Evolutionary conservation across 148 eudicot species (phyloP), one percentile per base, ranked within the genome.

Genomic region (Suaeda aralocaspica): DNA sequence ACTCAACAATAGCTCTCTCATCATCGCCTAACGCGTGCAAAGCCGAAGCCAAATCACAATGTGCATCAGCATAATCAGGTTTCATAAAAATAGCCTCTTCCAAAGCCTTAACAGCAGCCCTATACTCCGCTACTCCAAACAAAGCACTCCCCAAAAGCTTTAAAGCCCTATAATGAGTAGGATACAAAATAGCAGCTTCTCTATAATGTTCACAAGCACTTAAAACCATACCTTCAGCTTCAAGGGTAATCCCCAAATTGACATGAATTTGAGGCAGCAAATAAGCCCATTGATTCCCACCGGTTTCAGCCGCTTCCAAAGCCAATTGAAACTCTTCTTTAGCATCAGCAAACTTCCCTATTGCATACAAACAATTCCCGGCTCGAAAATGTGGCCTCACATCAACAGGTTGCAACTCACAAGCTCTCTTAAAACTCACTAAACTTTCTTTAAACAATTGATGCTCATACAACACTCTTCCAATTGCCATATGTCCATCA

Each of bases 401-500:
- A 83, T 93, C 98, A 36, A 89, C 76, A 6, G 98, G 98, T 30
- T 84, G 94, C 69, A 93, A 69, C 64, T 93, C 98, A 79, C 89
- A 93, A 41, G 96, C 97, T 63, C 98, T 57, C 77, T 89, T 91
- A 57, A 93, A 93, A 75, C 91, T 85, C 44, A 82, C 97, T 76
- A 93, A 81, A 66, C 86, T 84, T 45, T 91, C 97, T 69, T 88
- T 90, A 74, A 76, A 85, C 76, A 93, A 59, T 33, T 74, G 80
- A 33, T 93, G 84, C 29, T 91, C 97, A 76, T 93, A 93, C 73
- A 91, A 78, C 57, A 91, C 92, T 62, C 91, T 78, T 4, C 97
- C 98, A 64, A 93, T 84, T 5, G 98, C 98, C 98, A 93, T 93
- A 39, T 93, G 98, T 26, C 98, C 98, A 76, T 93, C 98, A 74